phyloP scores from a whole-genome alignment of 208 protist species.

The Leishmania braziliensis region DNA sequence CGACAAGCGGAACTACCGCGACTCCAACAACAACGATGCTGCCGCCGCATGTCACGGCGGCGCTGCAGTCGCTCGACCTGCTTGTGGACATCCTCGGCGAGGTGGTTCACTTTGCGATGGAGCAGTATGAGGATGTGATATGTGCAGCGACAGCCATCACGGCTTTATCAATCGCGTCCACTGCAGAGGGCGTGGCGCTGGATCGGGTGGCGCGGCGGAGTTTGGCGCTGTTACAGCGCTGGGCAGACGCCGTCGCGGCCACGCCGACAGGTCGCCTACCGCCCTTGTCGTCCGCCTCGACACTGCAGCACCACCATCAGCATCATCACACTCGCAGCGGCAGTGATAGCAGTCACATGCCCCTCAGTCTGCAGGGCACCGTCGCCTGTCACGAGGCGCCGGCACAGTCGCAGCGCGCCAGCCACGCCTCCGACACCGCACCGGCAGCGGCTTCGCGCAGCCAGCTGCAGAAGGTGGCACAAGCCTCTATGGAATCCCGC shows the following conservation, averaged over 20 bases:
- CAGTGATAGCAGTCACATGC: neutral
- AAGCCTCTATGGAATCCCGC: slow-evolving; percentile 50
- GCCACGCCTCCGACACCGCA: neutral
- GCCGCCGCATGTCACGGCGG: slow-evolving; percentile 28
- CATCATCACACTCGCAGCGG: neutral
- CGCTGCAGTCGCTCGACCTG: slow-evolving; percentile 44
- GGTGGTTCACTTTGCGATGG: slow-evolving; percentile 43
- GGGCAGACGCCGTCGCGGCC: slow-evolving; percentile 25
- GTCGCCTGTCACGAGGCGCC: neutral
- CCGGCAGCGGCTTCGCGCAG: slow-evolving; percentile 28
- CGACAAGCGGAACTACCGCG: neutral
- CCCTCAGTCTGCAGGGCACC: neutral
- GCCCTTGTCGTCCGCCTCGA: neutral
- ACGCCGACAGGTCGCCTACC: neutral
- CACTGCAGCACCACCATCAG: neutral
- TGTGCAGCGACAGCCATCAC: slow-evolving; percentile 46
- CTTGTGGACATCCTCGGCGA: slow-evolving; percentile 46
- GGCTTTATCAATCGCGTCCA: slow-evolving; percentile 42
- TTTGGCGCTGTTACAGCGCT: slow-evolving; percentile 48
- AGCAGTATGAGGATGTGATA: slow-evolving; percentile 35
- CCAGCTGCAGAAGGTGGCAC: slow-evolving; percentile 46
- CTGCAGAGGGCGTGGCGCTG: slow-evolving; percentile 42
- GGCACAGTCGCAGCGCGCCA: neutral
- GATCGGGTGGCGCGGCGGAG: slow-evolving; percentile 45
- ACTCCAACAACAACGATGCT: slow-evolving; percentile 5